Evolutionary conservation across 2,329 filamentous ascomycete genomes (phyloP).

Genomic region (Furcasterigmium furcatum): DNA sequence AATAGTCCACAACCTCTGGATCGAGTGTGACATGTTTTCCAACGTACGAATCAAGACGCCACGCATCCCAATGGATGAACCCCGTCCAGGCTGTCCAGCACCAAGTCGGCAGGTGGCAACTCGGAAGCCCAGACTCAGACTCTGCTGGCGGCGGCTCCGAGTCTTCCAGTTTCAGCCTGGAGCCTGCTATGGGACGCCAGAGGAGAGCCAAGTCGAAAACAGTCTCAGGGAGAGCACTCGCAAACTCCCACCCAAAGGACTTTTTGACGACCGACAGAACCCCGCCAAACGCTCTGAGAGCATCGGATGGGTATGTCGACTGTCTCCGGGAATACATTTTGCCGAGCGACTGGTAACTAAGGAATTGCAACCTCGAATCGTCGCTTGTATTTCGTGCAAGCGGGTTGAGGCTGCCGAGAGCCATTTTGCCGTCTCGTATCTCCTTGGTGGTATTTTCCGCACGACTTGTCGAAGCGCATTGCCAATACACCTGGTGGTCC

Average conservation of each 20-base stretch:
- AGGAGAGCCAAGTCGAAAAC: not conserved
- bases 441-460: not conserved
- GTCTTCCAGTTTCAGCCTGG: not conserved
- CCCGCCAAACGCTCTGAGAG: not conserved
- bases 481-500: not conserved
- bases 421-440: not conserved
- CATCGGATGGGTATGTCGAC: not conserved
- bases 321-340: not conserved
- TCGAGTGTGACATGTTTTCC: not conserved
- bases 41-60: not conserved
- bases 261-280: not conserved
- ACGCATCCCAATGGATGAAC: not conserved
- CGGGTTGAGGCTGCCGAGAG: not conserved
- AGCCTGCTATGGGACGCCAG: not conserved
- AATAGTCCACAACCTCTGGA: not conserved
- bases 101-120: not conserved
- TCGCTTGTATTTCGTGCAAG: not conserved
- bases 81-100: conserved; percentile 3
- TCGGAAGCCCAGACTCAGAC: accelerated
- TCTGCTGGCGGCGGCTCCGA: too few species aligned
- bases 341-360: not conserved
- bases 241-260: not conserved
- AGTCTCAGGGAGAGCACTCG: not conserved
- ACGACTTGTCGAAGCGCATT: not conserved
- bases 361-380: not conserved